Evolutionary conservation across 305 asterid genomes (phyloP), one percentile per base, ranked within the genome.

Genomic region (Solanum hybrid): DNA sequence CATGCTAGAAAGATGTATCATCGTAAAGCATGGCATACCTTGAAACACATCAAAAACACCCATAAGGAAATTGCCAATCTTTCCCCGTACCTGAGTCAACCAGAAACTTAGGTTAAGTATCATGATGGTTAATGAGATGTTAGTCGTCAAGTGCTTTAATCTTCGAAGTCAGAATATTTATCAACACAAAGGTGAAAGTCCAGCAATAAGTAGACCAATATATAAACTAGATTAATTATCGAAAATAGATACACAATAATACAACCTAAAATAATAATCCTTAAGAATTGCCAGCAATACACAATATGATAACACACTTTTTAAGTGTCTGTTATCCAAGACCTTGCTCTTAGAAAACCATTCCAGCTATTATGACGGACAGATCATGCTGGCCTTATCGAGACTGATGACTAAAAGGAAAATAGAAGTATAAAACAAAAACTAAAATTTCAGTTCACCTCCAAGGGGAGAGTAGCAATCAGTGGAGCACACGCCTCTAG

Each of bases 381-480:
- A 45, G 73, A 51, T 29, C 19, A 84, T 84, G 29, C 14, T 85
- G 87, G 31, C 22, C 11, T 56, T 7, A 85, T 22, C 0, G 6
- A 56, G 76, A 10, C 22, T 22, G 14, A 60, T 56, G 32, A 86
- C 56, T 42, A 78, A 88, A 78, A 40, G 60, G 82, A 89, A 85
- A 85, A 10, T 40, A 78, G 66, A 90, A 76, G 80, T 26, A 82
- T 88, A 71, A 32, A 60, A 37, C 87, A 26, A 64, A 14, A 69
- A 87, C 36, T 69, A 45, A 82, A 27, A 15, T 29, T 31, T 32
- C 82, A 66, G 51, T 90, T 88, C 89, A 96, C 99, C 98, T 96
- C 99, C 90, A 96, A 92, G 80, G 98, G 99, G 89, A 96, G 97
- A 66, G 98, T 95, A 64, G 98, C 98, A 85, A 95, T 94, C 90